Percentiles rank a stretch among this genome's conserved stretches.
Conservation (phyloP, 805 yeast species). For the Pichia californica region DNA sequence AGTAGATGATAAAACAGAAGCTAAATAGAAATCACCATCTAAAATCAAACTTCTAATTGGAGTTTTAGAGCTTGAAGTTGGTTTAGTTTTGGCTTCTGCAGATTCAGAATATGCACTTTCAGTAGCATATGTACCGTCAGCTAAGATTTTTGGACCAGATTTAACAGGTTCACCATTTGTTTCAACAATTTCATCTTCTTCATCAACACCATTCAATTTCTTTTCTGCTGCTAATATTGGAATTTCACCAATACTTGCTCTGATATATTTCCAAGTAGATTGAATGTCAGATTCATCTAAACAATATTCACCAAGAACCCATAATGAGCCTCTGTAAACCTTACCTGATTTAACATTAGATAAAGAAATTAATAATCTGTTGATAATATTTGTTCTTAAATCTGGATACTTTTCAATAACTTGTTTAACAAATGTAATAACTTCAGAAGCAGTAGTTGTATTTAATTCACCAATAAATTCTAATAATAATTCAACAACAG, state of each 20-base stretch:
- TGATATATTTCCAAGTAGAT: constrained; percentile 79
- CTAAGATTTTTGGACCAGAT: constrained; percentile 74
- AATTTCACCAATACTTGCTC: constrained; percentile 80
- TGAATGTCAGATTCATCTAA: constrained; percentile 64
- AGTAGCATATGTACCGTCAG: constrained; percentile 99
- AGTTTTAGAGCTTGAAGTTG: constrained; percentile 38
- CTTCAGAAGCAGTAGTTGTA: constrained; percentile 81
- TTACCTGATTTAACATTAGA: constrained; percentile 75
- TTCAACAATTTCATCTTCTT: constrained; percentile 12
- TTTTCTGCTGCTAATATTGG: constrained; percentile 79
- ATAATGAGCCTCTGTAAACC: constrained; percentile 86
- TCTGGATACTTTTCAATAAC: constrained; percentile 89
- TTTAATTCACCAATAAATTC: constrained; percentile 83
- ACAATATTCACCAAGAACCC: constrained; percentile 95
- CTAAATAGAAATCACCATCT: constrained; percentile 86
- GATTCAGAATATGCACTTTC: constrained; percentile 68
- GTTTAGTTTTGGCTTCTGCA: constrained; percentile 27
- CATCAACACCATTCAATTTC: constrained; percentile 22
- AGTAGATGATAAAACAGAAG: constrained; percentile 81
- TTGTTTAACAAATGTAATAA: constrained; percentile 86
- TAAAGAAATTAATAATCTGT: constrained; percentile 55
- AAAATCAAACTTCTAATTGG: constrained; percentile 77
- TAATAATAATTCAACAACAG: constrained; percentile 79
- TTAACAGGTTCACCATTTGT: constrained; percentile 28
- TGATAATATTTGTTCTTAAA: constrained; percentile 58